Evolutionary conservation across 805 yeast species (phyloP).

Genomic region (Candida lessepsii): DNA sequence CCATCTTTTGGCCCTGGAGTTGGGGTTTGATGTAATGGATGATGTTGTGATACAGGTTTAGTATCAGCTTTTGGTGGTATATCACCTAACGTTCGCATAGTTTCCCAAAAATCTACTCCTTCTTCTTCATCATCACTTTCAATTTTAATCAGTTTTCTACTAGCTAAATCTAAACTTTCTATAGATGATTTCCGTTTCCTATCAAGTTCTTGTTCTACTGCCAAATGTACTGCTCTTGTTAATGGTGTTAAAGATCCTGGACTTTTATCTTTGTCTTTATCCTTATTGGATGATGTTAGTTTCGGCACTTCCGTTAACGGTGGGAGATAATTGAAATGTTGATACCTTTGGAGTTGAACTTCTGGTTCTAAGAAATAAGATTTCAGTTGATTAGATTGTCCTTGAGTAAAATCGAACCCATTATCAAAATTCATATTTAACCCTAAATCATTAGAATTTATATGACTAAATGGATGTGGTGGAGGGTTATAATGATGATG

Average conservation of each 20-base stretch:
- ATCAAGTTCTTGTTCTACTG: slow-evolving; percentile 29
- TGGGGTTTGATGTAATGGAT: slow-evolving; percentile 42
- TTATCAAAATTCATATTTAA: not conserved
- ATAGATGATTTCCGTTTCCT: slow-evolving; percentile 12
- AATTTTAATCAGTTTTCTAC: slow-evolving; percentile 1
- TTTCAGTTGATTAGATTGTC: not conserved
- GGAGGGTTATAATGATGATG: slow-evolving; percentile 71
- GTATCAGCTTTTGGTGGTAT: slow-evolving; percentile 11
- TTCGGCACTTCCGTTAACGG: slow-evolving; percentile 71
- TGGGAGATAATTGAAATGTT: slow-evolving; percentile 74
- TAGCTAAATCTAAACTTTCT: slow-evolving; percentile 4
- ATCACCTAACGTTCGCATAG: slow-evolving; percentile 54
- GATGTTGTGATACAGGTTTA: slow-evolving; percentile 54
- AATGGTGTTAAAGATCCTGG: slow-evolving; percentile 32
- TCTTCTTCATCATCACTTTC: slow-evolving; percentile 46
- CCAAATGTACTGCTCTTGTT: slow-evolving; percentile 41
- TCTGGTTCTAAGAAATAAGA: slow-evolving; percentile 44
- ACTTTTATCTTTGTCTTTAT: slow-evolving; percentile 15
- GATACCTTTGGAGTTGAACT: slow-evolving; percentile 53
- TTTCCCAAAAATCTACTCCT: slow-evolving; percentile 71
- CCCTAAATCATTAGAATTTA: slow-evolving; percentile 4
- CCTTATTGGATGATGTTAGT: slow-evolving; percentile 49
- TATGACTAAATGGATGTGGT: slow-evolving; percentile 14
- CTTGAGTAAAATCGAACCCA: slow-evolving; percentile 1
- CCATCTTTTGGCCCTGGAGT: slow-evolving; percentile 9